phyloP scores from a whole-genome alignment of 257 asterid genomes.

The Capsicum baccatum region DNA sequence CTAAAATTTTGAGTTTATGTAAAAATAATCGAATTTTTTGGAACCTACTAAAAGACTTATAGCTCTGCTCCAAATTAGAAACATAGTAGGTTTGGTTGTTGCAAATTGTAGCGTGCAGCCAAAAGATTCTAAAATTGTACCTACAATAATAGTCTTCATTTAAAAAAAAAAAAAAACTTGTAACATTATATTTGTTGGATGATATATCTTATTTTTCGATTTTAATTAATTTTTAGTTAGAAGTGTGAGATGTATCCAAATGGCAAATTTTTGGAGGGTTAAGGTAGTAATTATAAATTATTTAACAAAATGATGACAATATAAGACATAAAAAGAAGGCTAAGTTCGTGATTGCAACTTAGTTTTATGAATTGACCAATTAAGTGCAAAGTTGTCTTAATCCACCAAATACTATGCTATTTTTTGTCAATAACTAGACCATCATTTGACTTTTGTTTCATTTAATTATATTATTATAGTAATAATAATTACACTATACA shows the following conservation, averaged over 20 bases:
- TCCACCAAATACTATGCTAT: conserved; percentile 19
- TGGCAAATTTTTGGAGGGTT: conserved; percentile 41
- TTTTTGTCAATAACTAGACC: conserved; percentile 35
- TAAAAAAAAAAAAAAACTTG: neutral
- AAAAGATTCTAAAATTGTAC: conserved; percentile 29
- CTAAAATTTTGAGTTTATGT: neutral
- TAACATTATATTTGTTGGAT: conserved; percentile 1
- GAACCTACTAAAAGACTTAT: no score
- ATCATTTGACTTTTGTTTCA: conserved; percentile 43
- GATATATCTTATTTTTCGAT: neutral
- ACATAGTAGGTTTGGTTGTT: neutral
- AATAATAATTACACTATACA: neutral
- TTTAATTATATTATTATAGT: neutral
- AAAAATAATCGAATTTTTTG: neutral
- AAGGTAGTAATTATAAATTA: neutral
- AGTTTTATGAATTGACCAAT: conserved; percentile 44
- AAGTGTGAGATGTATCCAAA: conserved; percentile 42
- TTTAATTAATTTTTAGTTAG: neutral
- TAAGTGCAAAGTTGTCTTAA: neutral
- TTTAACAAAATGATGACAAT: neutral
- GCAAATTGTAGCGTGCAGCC: conserved; percentile 18
- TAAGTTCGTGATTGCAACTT: conserved; percentile 57
- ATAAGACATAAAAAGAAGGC: conserved; percentile 33
- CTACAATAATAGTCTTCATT: neutral
- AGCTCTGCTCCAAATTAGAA: neutral